phyloP scores from a whole-genome alignment of 148 eudicot species.

The Mesembryanthemum crystallinum region DNA sequence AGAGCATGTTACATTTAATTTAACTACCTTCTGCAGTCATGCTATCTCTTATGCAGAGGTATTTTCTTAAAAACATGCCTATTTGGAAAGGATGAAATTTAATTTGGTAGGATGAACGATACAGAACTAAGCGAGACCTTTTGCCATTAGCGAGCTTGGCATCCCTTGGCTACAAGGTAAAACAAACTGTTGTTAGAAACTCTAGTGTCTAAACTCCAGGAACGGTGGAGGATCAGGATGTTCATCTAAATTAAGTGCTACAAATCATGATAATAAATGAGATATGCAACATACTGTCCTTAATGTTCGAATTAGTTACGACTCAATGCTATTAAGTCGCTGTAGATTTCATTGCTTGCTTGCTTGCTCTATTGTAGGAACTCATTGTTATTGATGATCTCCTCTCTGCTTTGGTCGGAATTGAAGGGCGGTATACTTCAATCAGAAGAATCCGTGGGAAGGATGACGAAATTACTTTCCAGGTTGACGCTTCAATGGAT shows the following conservation, averaged over 20 bases:
- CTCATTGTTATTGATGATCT: conserved; percentile 91
- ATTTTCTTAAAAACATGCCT: background rate
- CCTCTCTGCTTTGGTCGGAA: conserved; percentile 78
- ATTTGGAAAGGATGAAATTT: background rate
- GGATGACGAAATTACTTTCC: conserved; percentile 47
- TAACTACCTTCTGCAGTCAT: background rate
- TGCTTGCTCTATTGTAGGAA: conserved; percentile 50
- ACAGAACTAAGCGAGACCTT: background rate
- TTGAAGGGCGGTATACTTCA: conserved; percentile 86
- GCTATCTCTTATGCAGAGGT: background rate
- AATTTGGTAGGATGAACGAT: background rate
- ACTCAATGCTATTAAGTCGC: background rate
- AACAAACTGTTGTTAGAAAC: background rate
- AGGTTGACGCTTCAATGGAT: conserved; percentile 95
- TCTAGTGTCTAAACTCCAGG: background rate
- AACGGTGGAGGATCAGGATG: background rate
- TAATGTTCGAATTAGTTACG: background rate
- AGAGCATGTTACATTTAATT: background rate
- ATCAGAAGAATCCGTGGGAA: conserved; percentile 55
- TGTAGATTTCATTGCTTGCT: conserved; percentile 12
- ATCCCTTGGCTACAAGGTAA: too few relatives aligned
- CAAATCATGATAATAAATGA: conserved; percentile 7
- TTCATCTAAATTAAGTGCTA: background rate
- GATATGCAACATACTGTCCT: background rate
- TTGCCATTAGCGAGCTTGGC: background rate